Base-by-base conservation (phyloP, 192 early-diverging fungal species). In the Jimgerdemannia flammicorona region DNA sequence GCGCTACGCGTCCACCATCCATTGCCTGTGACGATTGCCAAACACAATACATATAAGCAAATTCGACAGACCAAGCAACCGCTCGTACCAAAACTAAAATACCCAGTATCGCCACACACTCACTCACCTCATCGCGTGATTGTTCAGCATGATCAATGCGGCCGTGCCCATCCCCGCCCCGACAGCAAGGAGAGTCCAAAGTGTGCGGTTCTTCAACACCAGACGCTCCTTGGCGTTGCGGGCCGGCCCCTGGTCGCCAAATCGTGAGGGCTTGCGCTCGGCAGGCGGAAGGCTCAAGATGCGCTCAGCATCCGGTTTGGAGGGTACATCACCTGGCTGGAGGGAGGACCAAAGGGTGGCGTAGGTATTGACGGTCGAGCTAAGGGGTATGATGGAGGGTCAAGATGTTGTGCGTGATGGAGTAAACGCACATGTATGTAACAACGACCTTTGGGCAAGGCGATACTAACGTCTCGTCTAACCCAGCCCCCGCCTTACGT, bases 391-490 rank as follows among this genome's bases (percentile, higher is more conserved):
- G 1, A 29, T 29, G 29, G 29, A 29, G 29, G 29, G 29, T 29
- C 29, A 29, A 29, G 29, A 29, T 29, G 29, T 29, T 29, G 29
- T 0, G 29, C 29, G 29, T 29, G 29, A 29, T 29, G 29, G 29
- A 29, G 29, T 29, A 29, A 29, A 29, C 29, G 29, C 29, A 29
- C 29, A 29, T 29, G 29, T 29, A 29, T 29, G 29, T 29, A 29
- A 29, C 29, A 29, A 29, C 29, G 29, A 29, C 29, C 29, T 29
- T 29, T 29, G 29, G 29, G 64, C 19, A 18, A 14, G 64, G 19
- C 1, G 19, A 10, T 44, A 71, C 72, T 40, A 81, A 84, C 66
- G 67, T 78, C 59, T 77, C 74, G 49, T 83, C 87, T 43, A 88
- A 74, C 41, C 76, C 80, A 29, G 59, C 75, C 4, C 74, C 59